These are phyloP conservation scores for Zygoascus sp. DNA, from an alignment of 1,139 yeast species.

Conservation along the genomic window DNA sequence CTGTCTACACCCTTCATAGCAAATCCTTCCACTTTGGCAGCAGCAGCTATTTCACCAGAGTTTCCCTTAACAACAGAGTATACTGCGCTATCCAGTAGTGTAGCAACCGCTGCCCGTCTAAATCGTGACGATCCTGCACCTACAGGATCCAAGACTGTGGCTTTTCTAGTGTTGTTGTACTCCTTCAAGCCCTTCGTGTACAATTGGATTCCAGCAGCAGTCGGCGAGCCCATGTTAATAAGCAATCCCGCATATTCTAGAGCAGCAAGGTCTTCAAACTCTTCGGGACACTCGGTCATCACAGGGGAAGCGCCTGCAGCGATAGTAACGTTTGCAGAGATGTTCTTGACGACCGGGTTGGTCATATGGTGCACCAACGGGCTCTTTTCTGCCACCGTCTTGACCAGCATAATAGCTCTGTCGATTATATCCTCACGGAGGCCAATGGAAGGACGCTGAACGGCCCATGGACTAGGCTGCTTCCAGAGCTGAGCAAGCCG, in stretches of 20 bases:
- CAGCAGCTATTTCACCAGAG: slow-evolving; percentile 66
- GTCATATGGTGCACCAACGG: slow-evolving; percentile 88
- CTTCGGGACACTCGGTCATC: slow-evolving; percentile 77
- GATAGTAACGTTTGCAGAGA: slow-evolving; percentile 83
- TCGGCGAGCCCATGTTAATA: slow-evolving; percentile 75
- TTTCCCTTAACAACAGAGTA: slow-evolving; percentile 80
- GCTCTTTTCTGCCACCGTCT: slow-evolving; percentile 18
- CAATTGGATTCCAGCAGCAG: slow-evolving; percentile 41
- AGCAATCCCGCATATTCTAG: slow-evolving; percentile 54
- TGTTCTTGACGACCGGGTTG: slow-evolving; percentile 82
- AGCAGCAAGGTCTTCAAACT: slow-evolving; percentile 61
- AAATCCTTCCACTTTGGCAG: slow-evolving; percentile 37
- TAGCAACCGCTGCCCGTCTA: slow-evolving; percentile 47
- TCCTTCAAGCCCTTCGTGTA: slow-evolving; percentile 51
- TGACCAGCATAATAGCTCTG: slow-evolving; percentile 19
- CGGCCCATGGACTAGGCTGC: background rate
- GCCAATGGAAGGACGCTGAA: background rate
- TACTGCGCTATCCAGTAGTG: slow-evolving; percentile 53
- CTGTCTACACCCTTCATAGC: slow-evolving; percentile 57
- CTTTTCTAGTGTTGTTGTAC: slow-evolving; percentile 55
- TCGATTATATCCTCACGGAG: background rate
- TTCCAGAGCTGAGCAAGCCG: slow-evolving; percentile 25
- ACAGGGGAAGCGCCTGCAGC: slow-evolving; percentile 87
- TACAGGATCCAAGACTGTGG: slow-evolving; percentile 83
- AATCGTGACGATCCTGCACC: slow-evolving; percentile 79